A percentile compares a stretch with the other conserved stretches of the same genome.
phyloP scores from a whole-genome alignment of 2,329 filamentous ascomycete genomes.

The Chlorencoelia australis region DNA sequence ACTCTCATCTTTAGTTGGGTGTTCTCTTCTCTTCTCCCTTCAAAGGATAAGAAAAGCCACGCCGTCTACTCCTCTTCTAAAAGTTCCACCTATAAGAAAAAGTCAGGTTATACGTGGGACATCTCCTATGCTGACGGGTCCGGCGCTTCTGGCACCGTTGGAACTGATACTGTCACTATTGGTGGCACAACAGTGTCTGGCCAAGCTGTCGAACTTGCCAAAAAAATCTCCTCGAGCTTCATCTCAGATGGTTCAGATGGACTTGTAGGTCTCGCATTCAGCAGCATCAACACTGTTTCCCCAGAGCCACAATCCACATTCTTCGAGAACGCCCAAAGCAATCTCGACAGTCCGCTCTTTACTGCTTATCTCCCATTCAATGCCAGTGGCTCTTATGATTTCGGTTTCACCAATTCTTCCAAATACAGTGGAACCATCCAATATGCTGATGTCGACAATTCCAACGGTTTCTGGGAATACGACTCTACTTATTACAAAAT shows the following conservation, averaged over 20 bases:
- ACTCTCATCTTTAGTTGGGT: no score
- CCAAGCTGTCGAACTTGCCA: conserved; percentile 26
- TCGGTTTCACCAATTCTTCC: conserved; percentile 41
- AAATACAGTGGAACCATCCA: conserved; percentile 43
- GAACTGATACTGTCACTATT: conserved; percentile 26
- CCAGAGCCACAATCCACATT: conserved; percentile 23
- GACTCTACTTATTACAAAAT: conserved; percentile 39
- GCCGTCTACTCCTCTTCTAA: conserved; percentile 17
- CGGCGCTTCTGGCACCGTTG: conserved; percentile 25
- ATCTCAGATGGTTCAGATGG: conserved; percentile 37
- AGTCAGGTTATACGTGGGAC: conserved; percentile 21
- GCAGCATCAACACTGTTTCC: conserved; percentile 24
- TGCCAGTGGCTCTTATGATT: conserved; percentile 41
- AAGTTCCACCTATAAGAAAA: conserved; percentile 18
- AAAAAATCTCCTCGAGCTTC: conserved; percentile 23
- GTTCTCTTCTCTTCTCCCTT: conserved; percentile 21
- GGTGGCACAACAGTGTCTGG: conserved; percentile 23
- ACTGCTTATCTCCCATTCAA: conserved; percentile 42
- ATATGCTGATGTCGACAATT: conserved; percentile 38
- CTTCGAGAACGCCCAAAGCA: conserved; percentile 24
- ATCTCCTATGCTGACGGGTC: conserved; percentile 29
- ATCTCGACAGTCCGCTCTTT: conserved; percentile 37
- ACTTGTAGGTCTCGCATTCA: conserved; percentile 48
- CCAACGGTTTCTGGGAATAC: conserved; percentile 45
- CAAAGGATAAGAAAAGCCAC: no score